phyloP scores from a whole-genome alignment of 139 green algal genomes.

The Microglena sp. region DNA sequence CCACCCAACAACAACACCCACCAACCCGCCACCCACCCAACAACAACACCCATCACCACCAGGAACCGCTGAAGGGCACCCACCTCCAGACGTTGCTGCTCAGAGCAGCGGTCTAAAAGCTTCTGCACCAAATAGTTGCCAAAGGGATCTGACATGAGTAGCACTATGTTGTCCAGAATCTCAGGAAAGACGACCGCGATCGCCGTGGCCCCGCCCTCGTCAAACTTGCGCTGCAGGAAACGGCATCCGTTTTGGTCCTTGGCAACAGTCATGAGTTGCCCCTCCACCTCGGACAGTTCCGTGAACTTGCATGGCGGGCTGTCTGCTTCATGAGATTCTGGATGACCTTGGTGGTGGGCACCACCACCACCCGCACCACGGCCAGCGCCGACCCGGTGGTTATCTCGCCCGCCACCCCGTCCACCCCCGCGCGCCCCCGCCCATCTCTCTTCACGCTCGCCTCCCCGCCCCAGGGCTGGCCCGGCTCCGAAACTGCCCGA shows the following conservation, averaged over 20 bases:
- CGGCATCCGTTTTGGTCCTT: slow-evolving; percentile 94
- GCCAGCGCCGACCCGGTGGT: not conserved
- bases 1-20: no score
- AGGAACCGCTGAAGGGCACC: no score
- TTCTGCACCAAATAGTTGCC: slow-evolving; percentile 99
- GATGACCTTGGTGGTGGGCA: no score
- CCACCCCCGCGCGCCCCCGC: not conserved
- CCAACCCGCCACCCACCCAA: no score
- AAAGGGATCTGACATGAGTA: slow-evolving; percentile 98
- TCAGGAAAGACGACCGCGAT: slow-evolving; percentile 64
- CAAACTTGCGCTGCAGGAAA: slow-evolving; percentile 97
- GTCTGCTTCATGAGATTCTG: no score
- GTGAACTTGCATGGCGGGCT: no score
- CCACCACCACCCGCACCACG: slow-evolving; percentile 21
- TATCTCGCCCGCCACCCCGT: not conserved
- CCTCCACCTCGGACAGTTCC: slow-evolving; percentile 77
- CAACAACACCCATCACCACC: no score
- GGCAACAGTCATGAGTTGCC: slow-evolving; percentile 77
- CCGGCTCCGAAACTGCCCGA: no score
- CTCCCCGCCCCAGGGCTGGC: no score
- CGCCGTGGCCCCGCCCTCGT: slow-evolving; percentile 78
- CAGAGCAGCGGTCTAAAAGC: slow-evolving; percentile 86
- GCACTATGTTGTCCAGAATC: slow-evolving; percentile 61
- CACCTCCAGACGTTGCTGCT: slow-evolving; percentile 75
- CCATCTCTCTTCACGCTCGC: not conserved